Evolutionary conservation across 2,329 filamentous ascomycete species (phyloP).

Genomic region (Tolypocladium amazonense): DNA sequence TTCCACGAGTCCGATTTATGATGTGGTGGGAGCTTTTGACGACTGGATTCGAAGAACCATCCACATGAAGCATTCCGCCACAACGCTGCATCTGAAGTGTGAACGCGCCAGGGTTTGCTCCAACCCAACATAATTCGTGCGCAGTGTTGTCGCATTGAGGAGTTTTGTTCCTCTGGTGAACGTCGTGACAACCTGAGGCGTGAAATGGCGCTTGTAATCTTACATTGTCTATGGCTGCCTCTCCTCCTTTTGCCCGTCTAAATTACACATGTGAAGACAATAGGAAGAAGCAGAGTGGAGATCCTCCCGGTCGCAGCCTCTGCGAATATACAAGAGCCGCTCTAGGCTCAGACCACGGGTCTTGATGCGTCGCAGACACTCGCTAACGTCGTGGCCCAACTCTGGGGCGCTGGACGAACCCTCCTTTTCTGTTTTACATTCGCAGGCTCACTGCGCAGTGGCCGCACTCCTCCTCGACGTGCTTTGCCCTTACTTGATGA

Average conservation of each 20-base stretch:
- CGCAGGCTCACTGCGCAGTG: neutral
- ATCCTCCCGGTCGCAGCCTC: constrained; percentile 21
- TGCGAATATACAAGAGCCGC: constrained; percentile 27
- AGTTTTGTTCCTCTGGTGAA: neutral
- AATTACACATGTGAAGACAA: constrained; percentile 27
- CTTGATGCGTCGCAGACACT: constrained; percentile 3
- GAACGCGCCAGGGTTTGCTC: neutral
- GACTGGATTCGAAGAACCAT: neutral
- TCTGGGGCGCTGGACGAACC: neutral
- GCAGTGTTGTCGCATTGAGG: neutral
- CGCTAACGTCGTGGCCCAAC: constrained; percentile 7
- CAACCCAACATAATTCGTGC: neutral
- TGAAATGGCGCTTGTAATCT: constrained; percentile 1
- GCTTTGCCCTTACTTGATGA: constrained; percentile 40
- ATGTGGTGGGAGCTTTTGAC: neutral
- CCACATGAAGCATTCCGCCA: neutral
- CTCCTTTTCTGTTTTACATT: constrained; percentile 3
- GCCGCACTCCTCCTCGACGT: neutral
- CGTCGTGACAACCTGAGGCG: neutral
- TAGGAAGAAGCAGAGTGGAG: constrained; percentile 30
- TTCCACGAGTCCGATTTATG: neutral
- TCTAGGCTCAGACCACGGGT: constrained; percentile 16
- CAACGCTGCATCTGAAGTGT: neutral
- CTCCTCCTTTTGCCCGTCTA: constrained; percentile 20
- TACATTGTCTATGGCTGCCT: constrained; percentile 18